phyloP scores from a whole-genome alignment of 805 yeast genomes.

The Saturnispora hagleri region DNA sequence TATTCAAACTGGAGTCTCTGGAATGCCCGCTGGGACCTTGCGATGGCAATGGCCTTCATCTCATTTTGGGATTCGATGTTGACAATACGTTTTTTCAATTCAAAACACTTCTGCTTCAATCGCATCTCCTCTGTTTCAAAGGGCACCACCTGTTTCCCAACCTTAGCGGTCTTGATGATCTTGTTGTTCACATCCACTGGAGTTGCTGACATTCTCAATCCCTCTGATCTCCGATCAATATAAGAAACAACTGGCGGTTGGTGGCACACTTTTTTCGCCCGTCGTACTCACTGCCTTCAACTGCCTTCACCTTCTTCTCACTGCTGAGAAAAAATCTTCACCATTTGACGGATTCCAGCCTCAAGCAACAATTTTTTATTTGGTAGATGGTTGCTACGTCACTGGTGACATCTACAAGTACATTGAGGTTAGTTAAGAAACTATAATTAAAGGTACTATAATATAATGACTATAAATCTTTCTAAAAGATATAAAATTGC shows the following conservation, averaged over 20 bases:
- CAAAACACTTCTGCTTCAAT: slow-evolving; percentile 59
- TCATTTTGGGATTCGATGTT: slow-evolving; percentile 76
- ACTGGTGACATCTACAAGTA: not conserved
- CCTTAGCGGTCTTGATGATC: not conserved
- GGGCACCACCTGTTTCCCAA: slow-evolving; percentile 14
- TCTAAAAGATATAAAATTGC: not conserved
- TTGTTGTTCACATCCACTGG: not conserved
- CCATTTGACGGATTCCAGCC: not conserved
- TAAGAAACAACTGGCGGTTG: not conserved
- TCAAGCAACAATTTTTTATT: not conserved
- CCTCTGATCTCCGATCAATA: not conserved
- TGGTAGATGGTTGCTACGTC: too few species aligned
- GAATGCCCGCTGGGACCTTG: slow-evolving; percentile 66
- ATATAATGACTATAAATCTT: not conserved
- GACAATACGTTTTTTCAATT: slow-evolving; percentile 55
- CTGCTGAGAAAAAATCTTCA: not conserved
- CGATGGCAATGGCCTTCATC: slow-evolving; percentile 61
- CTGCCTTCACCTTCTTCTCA: not conserved
- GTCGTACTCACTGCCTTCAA: not conserved
- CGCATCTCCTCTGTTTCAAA: slow-evolving; percentile 18
- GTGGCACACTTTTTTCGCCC: not conserved
- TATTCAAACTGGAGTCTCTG: slow-evolving; percentile 78
- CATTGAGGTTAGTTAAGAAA: not conserved
- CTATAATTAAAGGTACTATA: not conserved
- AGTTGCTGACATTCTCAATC: not conserved